Evolutionary conservation across 176 grass and related monocot genomes (phyloP), one percentile per base, ranked within the genome.

Genomic region (Bonia amplexicaulis): DNA sequence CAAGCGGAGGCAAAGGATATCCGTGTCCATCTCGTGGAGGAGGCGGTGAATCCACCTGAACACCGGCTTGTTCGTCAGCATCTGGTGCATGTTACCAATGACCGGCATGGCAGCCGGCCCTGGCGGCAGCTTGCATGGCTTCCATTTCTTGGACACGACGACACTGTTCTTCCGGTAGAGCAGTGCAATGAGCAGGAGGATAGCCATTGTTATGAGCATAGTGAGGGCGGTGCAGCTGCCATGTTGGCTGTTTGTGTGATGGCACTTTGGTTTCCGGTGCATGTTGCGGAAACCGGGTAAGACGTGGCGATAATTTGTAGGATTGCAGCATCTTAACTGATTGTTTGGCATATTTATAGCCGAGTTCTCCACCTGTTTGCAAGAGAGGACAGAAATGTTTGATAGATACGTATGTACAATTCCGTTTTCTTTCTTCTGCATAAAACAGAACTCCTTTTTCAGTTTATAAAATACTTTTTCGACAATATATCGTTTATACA

Each of bases 21-120:
- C 75, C 4, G 81, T 90, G 58, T 42, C 12, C 84, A 87, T 77
- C 27, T 83, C 71, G 14, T 80, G 44, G 16, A 80, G 48, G 10
- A 90, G 26, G 59, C 14, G 7, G 45, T 90, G 60, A 3, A 93
- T 82, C 91, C 91, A 90, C 54, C 82, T 48, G 2, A 79, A 90
- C 31, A 71, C 41, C 4, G 85, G 85, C 37, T 79, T 54, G 31
- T 88, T 55, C 16, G 2, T 22, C 1, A 90, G 49, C 85, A 93
- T 16, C 1, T 42, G 33, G 17, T 78, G 71, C 46, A 88, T 39
- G 61, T 46, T 90, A 0, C 91, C 81, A 1, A 90, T 25, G 19
- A 93, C 6, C 0, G 80, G 87, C 80, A 88, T 39, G 4, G 48
- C 31, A 4, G 22, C 42, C 0, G 84, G 87, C 12, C 83, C 90